These are phyloP conservation scores for Phylloporus sp. DNA, from an alignment of 768 basidiomycete genomes.

Conservation along the genomic window DNA sequence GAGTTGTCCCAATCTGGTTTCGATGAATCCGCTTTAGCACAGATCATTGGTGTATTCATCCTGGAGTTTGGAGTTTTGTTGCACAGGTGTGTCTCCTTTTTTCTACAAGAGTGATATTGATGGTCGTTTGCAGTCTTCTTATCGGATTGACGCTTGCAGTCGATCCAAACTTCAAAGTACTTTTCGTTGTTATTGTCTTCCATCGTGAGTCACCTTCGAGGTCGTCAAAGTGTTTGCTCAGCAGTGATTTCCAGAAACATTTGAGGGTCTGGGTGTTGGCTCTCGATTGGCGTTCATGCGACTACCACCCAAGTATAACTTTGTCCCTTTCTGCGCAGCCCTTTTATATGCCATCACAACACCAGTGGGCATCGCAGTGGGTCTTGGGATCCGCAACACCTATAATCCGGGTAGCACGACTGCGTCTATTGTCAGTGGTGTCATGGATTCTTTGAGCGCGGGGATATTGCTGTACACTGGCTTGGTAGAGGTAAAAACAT, in stretches of 20 bases:
- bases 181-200: slow-evolving; percentile 89
- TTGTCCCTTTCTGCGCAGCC: slow-evolving; percentile 57
- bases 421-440: slow-evolving; percentile 78
- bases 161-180: slow-evolving; percentile 68
- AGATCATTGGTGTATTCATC: slow-evolving; percentile 84
- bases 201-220: slow-evolving; percentile 64
- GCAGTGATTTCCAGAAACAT: slow-evolving; percentile 57
- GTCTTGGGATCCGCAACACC: slow-evolving; percentile 67
- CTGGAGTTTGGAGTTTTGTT: slow-evolving; percentile 92
- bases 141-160: slow-evolving; percentile 94
- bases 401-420: slow-evolving; percentile 80
- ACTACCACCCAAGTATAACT: slow-evolving; percentile 51
- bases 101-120: not conserved
- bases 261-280: slow-evolving; percentile 92
- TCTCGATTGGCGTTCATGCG: slow-evolving; percentile 79
- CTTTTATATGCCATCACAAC: slow-evolving; percentile 73
- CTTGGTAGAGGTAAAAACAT: slow-evolving; percentile 62
- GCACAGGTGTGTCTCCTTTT: slow-evolving; percentile 50
- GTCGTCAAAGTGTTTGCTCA: not conserved
- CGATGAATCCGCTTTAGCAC: slow-evolving; percentile 52
- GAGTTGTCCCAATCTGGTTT: slow-evolving; percentile 22
- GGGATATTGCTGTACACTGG: slow-evolving; percentile 90
- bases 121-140: slow-evolving; percentile 48
- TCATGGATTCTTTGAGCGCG: slow-evolving; percentile 79
- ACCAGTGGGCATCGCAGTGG: slow-evolving; percentile 84